phyloP scores from a whole-genome alignment of 805 yeast genomes.

The Zygosaccharomyces siamensis region DNA sequence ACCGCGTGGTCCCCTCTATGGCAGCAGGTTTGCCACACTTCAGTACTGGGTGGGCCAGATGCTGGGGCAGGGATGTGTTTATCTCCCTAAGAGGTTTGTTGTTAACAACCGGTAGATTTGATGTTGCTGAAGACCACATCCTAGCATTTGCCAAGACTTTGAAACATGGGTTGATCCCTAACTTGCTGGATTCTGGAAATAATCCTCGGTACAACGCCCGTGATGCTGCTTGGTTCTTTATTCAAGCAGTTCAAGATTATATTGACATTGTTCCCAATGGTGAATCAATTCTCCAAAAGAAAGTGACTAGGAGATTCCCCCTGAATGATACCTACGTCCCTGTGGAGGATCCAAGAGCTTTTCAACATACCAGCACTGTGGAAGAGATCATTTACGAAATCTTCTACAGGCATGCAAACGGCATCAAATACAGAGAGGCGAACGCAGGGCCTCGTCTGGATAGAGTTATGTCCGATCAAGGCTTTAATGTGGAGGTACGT shows the following conservation, averaged over 20 bases:
- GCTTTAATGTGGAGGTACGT: constrained; percentile 74
- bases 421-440: constrained; percentile 85
- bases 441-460: constrained; percentile 89
- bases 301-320: constrained; percentile 81
- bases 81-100: constrained; percentile 79
- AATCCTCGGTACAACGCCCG: constrained; percentile 94
- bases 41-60: constrained; percentile 85
- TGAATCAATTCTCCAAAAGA: constrained; percentile 56
- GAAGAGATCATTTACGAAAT: constrained; percentile 80
- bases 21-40: constrained; percentile 98
- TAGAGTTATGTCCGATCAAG: constrained; percentile 87
- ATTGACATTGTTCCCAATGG: constrained; percentile 66
- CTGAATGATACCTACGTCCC: constrained; percentile 75
- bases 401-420: constrained; percentile 80
- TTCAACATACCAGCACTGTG: constrained; percentile 61
- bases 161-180: constrained; percentile 94
- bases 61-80: constrained; percentile 98
- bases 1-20: constrained; percentile 58
- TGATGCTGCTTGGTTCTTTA: constrained; percentile 94
- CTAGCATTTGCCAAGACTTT: constrained; percentile 83
- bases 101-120: constrained; percentile 69
- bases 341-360: constrained; percentile 68
- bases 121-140: constrained; percentile 77
- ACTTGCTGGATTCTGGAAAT: constrained; percentile 84
- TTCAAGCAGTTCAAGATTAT: constrained; percentile 86